A percentile compares a stretch with the other conserved stretches of the same genome.
Evolutionary conservation across 495 filamentous ascomycete species (phyloP).

Genomic region (Xylaria intraflava): DNA sequence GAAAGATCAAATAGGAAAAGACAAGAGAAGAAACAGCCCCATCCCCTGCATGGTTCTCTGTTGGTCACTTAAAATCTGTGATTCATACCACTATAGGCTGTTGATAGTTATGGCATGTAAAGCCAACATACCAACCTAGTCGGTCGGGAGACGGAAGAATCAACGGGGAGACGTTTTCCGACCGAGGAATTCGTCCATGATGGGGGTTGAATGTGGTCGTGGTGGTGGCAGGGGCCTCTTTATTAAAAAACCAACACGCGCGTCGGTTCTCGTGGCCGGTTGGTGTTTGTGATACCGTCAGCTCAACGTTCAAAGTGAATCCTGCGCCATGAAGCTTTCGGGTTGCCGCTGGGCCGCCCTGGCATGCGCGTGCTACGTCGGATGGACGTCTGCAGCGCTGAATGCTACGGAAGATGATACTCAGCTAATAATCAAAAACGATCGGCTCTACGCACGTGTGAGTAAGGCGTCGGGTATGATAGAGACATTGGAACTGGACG

Average conservation of each 20-base stretch:
- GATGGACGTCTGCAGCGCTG: conserved; percentile 14
- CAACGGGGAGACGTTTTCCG: neutral
- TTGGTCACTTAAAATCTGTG: too few species aligned
- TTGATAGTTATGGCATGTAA: too few species aligned
- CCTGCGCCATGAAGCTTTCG: conserved; percentile 9
- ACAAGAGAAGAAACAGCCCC: too few species aligned
- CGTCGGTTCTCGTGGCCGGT: neutral
- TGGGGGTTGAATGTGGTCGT: neutral
- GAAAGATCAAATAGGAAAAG: too few species aligned
- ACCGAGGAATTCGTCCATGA: neutral
- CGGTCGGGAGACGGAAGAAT: neutral
- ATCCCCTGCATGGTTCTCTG: too few species aligned
- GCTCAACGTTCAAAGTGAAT: conserved; percentile 3
- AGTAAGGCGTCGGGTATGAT: conserved; percentile 42
- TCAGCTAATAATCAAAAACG: conserved; percentile 39
- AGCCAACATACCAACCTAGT: neutral
- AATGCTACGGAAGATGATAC: conserved; percentile 20
- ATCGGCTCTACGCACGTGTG: conserved; percentile 42
- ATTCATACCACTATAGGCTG: too few species aligned
- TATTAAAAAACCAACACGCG: neutral
- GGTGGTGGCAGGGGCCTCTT: neutral
- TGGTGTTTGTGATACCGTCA: neutral
- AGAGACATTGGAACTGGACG: conserved; percentile 39
- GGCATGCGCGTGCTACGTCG: conserved; percentile 10
- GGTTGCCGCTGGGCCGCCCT: conserved; percentile 4